Conservation (phyloP, 495 filamentous ascomycete genomes). For the Elaphomyces granulatus region DNA sequence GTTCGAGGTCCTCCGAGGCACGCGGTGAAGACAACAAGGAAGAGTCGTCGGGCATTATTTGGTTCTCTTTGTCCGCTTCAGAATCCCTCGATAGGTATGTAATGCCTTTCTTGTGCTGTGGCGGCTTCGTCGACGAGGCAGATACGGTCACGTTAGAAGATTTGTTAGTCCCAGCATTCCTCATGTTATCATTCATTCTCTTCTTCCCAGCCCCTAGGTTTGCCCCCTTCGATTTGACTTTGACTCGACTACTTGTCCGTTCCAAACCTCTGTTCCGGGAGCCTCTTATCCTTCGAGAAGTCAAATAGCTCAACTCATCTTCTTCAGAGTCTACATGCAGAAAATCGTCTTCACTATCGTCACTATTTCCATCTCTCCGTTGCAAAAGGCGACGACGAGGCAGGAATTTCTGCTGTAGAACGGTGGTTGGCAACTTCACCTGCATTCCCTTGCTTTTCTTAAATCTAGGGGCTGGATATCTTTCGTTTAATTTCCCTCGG, state of each 20-base stretch:
- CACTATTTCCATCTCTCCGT: constrained; percentile 13
- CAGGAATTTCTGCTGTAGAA: constrained; percentile 33
- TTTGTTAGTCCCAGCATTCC: too few relatives aligned
- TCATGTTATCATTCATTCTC: too few relatives aligned
- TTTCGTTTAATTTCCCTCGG: too few relatives aligned
- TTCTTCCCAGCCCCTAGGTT: constrained; percentile 1
- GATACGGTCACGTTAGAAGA: too few relatives aligned
- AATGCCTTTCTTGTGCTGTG: too few relatives aligned
- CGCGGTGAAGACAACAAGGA: constrained; percentile 26
- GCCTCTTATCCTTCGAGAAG: constrained; percentile 13
- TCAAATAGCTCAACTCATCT: constrained; percentile 25
- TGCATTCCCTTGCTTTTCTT: neutral
- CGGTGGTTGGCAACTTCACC: constrained; percentile 25
- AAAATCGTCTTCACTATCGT: constrained; percentile 25
- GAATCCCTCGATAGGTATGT: too few relatives aligned
- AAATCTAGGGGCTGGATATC: too few relatives aligned
- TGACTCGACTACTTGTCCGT: neutral
- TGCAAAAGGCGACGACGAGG: constrained; percentile 28
- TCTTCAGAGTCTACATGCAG: constrained; percentile 20
- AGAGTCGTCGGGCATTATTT: constrained; percentile 13
- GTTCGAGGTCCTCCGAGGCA: constrained; percentile 22
- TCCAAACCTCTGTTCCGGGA: constrained; percentile 1
- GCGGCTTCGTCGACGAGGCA: too few relatives aligned
- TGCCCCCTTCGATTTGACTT: constrained; percentile 23
- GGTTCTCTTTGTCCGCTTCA: constrained; percentile 23